These are phyloP conservation scores for Darksidea phi DNA, from an alignment of 495 filamentous ascomycete species.

Conservation along the genomic window DNA sequence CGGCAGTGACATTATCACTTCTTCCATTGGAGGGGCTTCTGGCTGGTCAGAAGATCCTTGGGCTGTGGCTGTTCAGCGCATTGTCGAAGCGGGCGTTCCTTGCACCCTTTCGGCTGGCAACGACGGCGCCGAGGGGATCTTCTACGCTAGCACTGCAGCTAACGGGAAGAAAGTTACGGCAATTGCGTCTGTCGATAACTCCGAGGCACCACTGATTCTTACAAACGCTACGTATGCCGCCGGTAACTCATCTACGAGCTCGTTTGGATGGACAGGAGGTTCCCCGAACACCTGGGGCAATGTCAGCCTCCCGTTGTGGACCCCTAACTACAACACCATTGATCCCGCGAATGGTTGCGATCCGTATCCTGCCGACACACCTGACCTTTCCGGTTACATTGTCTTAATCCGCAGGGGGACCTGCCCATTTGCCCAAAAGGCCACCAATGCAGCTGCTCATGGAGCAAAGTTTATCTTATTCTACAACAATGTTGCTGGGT, in stretches of 20 bases:
- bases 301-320: not conserved
- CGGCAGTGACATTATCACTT: conserved; percentile 1
- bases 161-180: not conserved
- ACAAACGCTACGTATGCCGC: not conserved
- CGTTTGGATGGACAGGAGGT: not conserved
- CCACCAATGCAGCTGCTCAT: not conserved
- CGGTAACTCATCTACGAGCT: not conserved
- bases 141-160: conserved; percentile 5
- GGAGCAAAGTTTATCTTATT: conserved; percentile 7
- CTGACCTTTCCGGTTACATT: conserved; percentile 1
- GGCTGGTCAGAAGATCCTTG: conserved; percentile 9
- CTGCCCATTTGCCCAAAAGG: conserved; percentile 7
- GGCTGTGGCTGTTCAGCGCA: conserved; percentile 5
- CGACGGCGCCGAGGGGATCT: conserved; percentile 2
- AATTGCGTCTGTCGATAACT: conserved; percentile 11
- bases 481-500: conserved; percentile 6
- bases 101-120: conserved; percentile 9
- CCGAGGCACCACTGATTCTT: not conserved
- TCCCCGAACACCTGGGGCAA: conserved; percentile 1
- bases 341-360: conserved; percentile 4
- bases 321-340: not conserved
- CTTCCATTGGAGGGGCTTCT: conserved; percentile 4
- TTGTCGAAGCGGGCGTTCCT: conserved; percentile 3
- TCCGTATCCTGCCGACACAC: not conserved
- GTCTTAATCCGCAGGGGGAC: conserved; percentile 2